Conservation (phyloP, 306 rosid genomes). For the Hylodesmum podocarpum region DNA sequence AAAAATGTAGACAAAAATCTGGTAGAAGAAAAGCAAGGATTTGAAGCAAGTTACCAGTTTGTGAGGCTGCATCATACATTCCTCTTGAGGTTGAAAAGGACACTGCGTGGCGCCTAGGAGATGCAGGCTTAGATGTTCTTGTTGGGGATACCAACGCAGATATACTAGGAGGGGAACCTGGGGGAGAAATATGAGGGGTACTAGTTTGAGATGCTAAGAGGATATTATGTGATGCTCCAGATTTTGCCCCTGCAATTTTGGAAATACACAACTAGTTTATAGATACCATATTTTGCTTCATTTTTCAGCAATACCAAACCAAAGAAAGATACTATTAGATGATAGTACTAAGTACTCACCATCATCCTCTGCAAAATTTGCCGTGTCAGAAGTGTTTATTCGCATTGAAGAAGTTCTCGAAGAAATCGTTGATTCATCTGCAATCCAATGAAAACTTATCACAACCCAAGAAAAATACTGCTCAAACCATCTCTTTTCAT, state of each 20-base stretch:
- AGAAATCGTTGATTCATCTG: conserved; percentile 56
- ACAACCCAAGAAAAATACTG: not conserved
- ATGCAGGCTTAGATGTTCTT: conserved; percentile 70
- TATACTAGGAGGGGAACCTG: conserved; percentile 69
- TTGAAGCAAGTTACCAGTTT: conserved; percentile 48
- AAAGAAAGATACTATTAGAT: not conserved
- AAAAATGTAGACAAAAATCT: not conserved
- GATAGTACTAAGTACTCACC: conserved; percentile 42
- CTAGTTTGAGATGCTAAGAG: conserved; percentile 72
- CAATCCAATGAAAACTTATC: conserved; percentile 25
- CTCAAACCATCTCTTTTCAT: not conserved
- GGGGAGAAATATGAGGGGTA: conserved; percentile 79
- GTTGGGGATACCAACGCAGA: conserved; percentile 83
- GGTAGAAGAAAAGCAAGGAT: not conserved
- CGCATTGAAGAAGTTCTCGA: conserved; percentile 56
- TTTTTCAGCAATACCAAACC: conserved; percentile 5
- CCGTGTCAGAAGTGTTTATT: conserved; percentile 43
- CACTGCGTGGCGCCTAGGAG: conserved; percentile 76
- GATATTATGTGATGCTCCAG: conserved; percentile 54
- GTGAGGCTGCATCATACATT: conserved; percentile 54
- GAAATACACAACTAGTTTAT: not conserved
- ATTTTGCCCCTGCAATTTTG: conserved; percentile 38
- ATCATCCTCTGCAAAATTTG: conserved; percentile 52
- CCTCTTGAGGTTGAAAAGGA: conserved; percentile 73
- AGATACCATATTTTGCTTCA: not conserved